Percentiles rank a stretch among this genome's conserved stretches.
Conservation (phyloP, 768 basidiomycete species). For the Sarcodon sp. region DNA sequence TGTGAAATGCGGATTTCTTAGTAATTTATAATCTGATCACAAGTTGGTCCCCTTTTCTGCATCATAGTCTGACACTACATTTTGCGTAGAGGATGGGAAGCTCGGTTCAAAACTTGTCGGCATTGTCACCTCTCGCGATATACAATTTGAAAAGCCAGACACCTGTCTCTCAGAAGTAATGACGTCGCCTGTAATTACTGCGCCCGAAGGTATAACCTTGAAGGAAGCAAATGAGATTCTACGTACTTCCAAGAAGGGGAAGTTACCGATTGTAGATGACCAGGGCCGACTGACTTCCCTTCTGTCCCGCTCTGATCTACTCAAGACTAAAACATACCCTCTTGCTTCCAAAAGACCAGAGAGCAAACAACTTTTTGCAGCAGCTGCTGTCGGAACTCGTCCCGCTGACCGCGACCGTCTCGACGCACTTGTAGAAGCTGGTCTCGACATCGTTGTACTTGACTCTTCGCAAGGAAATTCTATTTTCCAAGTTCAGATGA, state of each 20-base stretch:
- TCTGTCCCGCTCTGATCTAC: conserved; percentile 90
- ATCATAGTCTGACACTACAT: conserved; percentile 11
- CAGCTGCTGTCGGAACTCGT: conserved; percentile 91
- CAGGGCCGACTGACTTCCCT: conserved; percentile 64
- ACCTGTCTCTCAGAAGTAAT: conserved; percentile 72
- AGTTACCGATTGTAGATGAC: conserved; percentile 74
- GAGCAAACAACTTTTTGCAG: conserved; percentile 92
- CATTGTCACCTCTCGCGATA: conserved; percentile 92
- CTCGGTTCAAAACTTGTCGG: conserved; percentile 90
- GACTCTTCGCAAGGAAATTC: conserved; percentile 98
- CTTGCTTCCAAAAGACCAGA: conserved; percentile 84
- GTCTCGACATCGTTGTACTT: conserved; percentile 87
- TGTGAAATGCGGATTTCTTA: conserved; percentile 56
- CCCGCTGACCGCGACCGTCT: conserved; percentile 81
- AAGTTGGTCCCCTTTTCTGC: background rate
- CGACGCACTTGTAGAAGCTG: conserved; percentile 78
- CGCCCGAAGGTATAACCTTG: conserved; percentile 79
- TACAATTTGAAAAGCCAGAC: conserved; percentile 73
- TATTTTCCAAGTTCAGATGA: conserved; percentile 86
- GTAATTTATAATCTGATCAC: conserved; percentile 1
- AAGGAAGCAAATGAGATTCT: conserved; percentile 88
- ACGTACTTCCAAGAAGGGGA: conserved; percentile 94
- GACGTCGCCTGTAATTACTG: conserved; percentile 83
- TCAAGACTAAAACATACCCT: conserved; percentile 96
- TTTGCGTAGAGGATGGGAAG: conserved; percentile 59